Base-by-base conservation (phyloP, 202 grass and related monocot species). In the Eragrostis tef region DNA sequence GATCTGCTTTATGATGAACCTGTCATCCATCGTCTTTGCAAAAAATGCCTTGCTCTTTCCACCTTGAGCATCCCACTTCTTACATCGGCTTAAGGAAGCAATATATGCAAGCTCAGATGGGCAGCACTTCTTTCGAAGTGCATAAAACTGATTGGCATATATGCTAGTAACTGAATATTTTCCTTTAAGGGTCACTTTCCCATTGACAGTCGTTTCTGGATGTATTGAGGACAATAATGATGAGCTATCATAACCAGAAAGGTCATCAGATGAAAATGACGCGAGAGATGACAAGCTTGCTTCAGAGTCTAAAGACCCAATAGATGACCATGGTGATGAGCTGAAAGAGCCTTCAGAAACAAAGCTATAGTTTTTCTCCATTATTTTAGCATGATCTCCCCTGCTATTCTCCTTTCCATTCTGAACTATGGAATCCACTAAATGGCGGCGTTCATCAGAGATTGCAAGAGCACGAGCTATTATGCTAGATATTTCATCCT, bases 1-100 rank as follows among this genome's bases (percentile, higher is more conserved):
- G 50, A 99, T 99, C 85, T 99, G 91, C 80, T 99, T 99, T 79
- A 99, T 99, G 74, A 99, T 93, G 58, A 96, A 94, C 71, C 97
- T 86, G 12, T 96, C 97, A 90, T 99, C 97, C 63, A 86, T 64
- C 56, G 97, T 89, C 83, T 99, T 99, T 74, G 93, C 97, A 86
- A 99, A 99, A 78, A 90, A 84, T 41, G 93, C 91, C 68, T 92
- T 99, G 63, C 87, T 93, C 85, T 99, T 96, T 86, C 97, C 97
- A 60, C 97, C 93, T 87, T 93, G 93, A 86, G 91, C 97, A 90
- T 99, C 87, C 97, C 97, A 99, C 64, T 92, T 99, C 80, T 92
- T 96, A 70, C 93, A 92, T 66, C 91, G 91, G 86, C 88, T 93
- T 76, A 99, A 75, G 29, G 97, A 99, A 84, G 81, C 78, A 91